Conservation (phyloP, 2,329 filamentous ascomycete species). For the Colletotrichum magnum region DNA sequence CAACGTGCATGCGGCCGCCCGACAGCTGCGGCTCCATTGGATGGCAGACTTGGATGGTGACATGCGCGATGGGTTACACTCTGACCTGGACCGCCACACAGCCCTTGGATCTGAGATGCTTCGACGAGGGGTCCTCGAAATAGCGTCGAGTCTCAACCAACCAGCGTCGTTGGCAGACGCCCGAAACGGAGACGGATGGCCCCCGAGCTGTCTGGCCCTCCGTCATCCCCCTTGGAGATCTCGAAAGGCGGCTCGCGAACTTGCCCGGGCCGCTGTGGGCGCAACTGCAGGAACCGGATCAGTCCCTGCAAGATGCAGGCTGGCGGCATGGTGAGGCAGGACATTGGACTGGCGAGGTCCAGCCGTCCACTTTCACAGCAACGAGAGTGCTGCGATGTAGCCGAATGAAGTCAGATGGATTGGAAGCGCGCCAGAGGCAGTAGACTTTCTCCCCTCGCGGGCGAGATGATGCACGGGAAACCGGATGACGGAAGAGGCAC, state of each 20-base stretch:
- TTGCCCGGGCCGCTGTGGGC: constrained; percentile 29
- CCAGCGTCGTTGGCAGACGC: constrained; percentile 34
- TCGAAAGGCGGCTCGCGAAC: constrained; percentile 36
- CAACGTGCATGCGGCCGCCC: constrained; percentile 24
- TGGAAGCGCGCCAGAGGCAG: constrained; percentile 14
- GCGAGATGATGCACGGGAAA: constrained; percentile 9
- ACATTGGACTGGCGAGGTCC: constrained; percentile 27
- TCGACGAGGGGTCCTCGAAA: constrained; percentile 32
- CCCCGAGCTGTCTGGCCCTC: constrained; percentile 28
- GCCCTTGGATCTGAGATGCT: constrained; percentile 31
- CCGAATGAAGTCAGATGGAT: constrained; percentile 27
- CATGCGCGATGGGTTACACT: constrained; percentile 36
- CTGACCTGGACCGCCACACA: constrained; percentile 34
- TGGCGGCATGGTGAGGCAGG: constrained; percentile 39
- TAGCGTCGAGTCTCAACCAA: constrained; percentile 36
- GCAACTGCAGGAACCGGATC: constrained; percentile 40
- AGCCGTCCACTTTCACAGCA: constrained; percentile 24
- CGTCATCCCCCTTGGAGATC: constrained; percentile 27
- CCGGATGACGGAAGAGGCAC: constrained; percentile 30
- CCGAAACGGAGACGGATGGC: constrained; percentile 27
- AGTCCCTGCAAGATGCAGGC: constrained; percentile 30
- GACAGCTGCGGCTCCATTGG: constrained; percentile 29
- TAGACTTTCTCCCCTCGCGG: constrained; percentile 2
- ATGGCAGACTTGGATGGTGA: constrained; percentile 23
- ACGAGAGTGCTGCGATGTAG: constrained; percentile 19